A percentile compares a stretch with the other conserved stretches of the same genome.
phyloP scores from a whole-genome alignment of 192 early-diverging fungal species.

The Coemansia sp. region DNA sequence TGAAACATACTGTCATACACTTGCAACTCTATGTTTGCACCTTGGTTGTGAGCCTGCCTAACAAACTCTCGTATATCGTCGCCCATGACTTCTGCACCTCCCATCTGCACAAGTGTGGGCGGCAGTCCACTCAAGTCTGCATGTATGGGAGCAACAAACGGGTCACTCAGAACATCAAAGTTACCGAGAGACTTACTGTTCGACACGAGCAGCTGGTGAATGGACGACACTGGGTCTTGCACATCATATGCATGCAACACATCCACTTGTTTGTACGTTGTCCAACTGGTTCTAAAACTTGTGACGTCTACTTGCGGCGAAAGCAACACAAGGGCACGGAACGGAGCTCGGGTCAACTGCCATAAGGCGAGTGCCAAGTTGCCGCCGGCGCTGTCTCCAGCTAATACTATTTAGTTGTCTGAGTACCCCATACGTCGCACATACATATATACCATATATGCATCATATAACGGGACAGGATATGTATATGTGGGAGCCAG shows the following conservation, averaged over 20 bases:
- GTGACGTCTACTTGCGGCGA: constrained; percentile 45
- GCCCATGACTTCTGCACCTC: constrained; percentile 33
- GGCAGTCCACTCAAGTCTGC: constrained; percentile 25
- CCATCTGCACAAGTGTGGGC: constrained; percentile 40
- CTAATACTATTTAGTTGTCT: constrained; percentile 19
- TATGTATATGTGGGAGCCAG: constrained; percentile 79
- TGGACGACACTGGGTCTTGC: background rate
- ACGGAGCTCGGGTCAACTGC: constrained; percentile 15
- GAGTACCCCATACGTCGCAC: constrained; percentile 39
- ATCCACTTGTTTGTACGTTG: constrained; percentile 12
- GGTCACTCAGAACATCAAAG: constrained; percentile 7
- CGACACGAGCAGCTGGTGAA: constrained; percentile 15
- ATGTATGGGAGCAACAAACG: constrained; percentile 40
- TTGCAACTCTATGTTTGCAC: constrained; percentile 5
- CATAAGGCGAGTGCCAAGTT: constrained; percentile 43
- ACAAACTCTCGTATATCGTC: constrained; percentile 48
- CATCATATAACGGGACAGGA: constrained; percentile 80
- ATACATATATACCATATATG: constrained; percentile 69
- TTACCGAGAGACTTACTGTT: background rate
- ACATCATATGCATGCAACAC: constrained; percentile 8
- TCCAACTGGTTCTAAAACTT: constrained; percentile 22
- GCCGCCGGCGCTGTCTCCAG: constrained; percentile 52
- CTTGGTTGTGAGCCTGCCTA: background rate
- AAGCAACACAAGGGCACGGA: constrained; percentile 17
- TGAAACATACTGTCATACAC: constrained; percentile 34